phyloP scores from a whole-genome alignment of 1,139 yeast genomes.

The Pichia cactophila region DNA sequence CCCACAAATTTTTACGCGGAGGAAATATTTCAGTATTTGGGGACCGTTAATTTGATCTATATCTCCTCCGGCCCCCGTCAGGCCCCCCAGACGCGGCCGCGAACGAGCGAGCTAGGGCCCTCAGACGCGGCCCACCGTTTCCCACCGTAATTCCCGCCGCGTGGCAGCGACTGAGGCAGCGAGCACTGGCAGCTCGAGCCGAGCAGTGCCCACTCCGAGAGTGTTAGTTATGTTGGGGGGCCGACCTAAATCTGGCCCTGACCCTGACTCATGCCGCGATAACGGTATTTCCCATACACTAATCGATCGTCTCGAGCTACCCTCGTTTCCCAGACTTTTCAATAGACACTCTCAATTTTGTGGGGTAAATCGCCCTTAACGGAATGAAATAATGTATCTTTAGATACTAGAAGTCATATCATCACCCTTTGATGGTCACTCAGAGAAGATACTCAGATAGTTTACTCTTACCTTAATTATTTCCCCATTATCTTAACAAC shows the following conservation, averaged over 20 bases:
- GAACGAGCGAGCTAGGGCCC: no score
- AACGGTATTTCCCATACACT: background rate
- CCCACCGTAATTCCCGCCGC: no score
- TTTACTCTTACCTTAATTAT: background rate
- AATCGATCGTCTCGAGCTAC: background rate
- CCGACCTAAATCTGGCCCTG: background rate
- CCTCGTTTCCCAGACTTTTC: background rate
- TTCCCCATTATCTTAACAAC: background rate
- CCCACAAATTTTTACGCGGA: background rate
- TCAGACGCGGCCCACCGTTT: no score
- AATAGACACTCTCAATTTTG: background rate
- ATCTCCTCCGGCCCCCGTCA: background rate
- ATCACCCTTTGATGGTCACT: background rate
- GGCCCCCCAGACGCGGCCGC: no score
- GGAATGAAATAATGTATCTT: background rate
- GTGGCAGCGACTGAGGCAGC: no score
- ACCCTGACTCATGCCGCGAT: background rate
- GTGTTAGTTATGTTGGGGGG: no score
- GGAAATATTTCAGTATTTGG: background rate
- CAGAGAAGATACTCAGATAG: background rate
- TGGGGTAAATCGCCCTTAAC: background rate
- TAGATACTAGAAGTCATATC: background rate
- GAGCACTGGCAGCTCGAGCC: no score
- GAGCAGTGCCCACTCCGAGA: no score
- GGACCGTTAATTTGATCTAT: background rate